Conservation (phyloP, 140 eudicot species). For the Flaveria floridana region DNA sequence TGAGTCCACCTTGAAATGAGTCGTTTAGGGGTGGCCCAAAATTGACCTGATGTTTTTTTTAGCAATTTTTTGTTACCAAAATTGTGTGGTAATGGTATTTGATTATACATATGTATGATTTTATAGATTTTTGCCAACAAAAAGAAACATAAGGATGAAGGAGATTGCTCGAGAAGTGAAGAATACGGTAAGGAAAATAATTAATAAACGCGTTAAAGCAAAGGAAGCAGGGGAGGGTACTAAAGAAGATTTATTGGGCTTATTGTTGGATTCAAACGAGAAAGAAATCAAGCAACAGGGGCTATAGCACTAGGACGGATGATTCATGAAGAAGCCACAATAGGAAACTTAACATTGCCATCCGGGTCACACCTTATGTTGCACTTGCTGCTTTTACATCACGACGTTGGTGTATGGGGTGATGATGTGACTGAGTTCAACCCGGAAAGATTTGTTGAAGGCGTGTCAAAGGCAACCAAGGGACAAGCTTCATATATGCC, state of each 20-base stretch:
- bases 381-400: conserved; percentile 48
- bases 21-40: too few species aligned
- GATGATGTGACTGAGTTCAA: conserved; percentile 53
- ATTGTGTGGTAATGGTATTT: background rate
- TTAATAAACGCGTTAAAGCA: conserved; percentile 29
- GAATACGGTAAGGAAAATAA: conserved; percentile 10
- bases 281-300: conserved; percentile 30
- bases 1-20: too few species aligned
- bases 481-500: conserved; percentile 53
- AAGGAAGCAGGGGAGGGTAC: conserved; percentile 30
- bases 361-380: conserved; percentile 26
- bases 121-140: conserved; percentile 54
- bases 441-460: conserved; percentile 56
- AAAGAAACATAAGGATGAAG: conserved; percentile 44
- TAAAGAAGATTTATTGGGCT: conserved; percentile 42
- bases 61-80: too few species aligned
- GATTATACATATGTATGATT: background rate
- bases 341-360: conserved; percentile 35
- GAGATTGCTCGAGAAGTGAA: conserved; percentile 38
- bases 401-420: conserved; percentile 52
- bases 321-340: conserved; percentile 40
- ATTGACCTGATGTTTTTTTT: too few species aligned
- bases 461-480: conserved; percentile 50
- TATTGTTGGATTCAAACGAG: conserved; percentile 39
- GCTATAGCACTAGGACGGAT: conserved; percentile 39